A percentile compares a stretch with the other conserved stretches of the same genome.
These are phyloP conservation scores for Orobanche coerulescens DNA, from an alignment of 257 asterid species.

Conservation along the genomic window DNA sequence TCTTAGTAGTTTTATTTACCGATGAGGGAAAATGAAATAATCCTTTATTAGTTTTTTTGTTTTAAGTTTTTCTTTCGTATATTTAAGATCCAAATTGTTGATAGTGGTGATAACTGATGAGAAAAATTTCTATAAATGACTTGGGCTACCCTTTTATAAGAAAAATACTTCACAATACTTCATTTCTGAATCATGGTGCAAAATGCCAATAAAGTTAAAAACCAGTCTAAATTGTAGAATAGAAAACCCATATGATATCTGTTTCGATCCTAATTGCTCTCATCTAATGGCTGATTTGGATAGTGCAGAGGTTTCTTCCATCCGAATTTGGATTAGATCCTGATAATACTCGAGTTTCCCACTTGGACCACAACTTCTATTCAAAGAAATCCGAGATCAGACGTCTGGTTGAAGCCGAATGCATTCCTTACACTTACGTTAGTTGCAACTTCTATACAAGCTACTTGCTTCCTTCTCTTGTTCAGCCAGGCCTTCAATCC, in stretches of 20 bases:
- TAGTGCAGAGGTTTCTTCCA: constrained; percentile 77
- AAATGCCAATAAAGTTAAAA: too few species aligned
- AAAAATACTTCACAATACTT: too few species aligned
- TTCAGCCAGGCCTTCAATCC: constrained; percentile 60
- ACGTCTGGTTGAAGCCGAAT: constrained; percentile 66
- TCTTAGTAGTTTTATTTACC: background rate
- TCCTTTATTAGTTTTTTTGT: background rate
- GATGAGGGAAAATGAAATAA: background rate
- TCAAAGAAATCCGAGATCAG: constrained; percentile 69
- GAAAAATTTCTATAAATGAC: too few species aligned
- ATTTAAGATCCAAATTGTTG: too few species aligned
- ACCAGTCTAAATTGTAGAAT: too few species aligned
- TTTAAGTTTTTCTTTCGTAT: background rate
- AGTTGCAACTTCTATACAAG: constrained; percentile 82
- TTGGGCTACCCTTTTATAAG: too few species aligned
- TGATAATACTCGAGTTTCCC: constrained; percentile 52
- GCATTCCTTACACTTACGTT: constrained; percentile 71
- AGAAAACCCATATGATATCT: background rate
- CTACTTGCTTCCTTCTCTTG: constrained; percentile 71
- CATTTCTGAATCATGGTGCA: too few species aligned
- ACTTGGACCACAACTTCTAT: constrained; percentile 65
- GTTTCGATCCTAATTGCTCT: background rate
- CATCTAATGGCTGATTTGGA: constrained; percentile 17
- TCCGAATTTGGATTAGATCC: constrained; percentile 90
- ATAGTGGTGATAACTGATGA: too few species aligned